Evolutionary conservation across 1,139 yeast genomes (phyloP), one percentile per base, ranked within the genome.

Genomic region (Protomyces gravidus): DNA sequence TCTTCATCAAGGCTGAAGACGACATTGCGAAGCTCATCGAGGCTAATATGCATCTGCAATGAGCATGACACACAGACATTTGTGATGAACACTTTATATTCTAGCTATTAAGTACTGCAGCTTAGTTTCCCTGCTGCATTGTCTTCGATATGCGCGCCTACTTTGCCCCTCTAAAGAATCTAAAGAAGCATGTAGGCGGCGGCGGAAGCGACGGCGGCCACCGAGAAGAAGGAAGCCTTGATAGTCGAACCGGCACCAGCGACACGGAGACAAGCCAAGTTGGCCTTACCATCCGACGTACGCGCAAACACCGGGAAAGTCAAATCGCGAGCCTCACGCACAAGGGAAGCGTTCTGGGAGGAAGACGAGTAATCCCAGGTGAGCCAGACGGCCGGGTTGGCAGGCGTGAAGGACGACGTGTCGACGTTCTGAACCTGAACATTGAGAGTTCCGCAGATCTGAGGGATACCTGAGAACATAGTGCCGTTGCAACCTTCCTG

Each of bases 381-480:
- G 39, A 53, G 28, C 58, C 58, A 53, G 51, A 53, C 58, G 19
- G 58, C 58, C n/a, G 58, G 58, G 51, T 53, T 53, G 47, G 58
- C 46, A n/a, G 58, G 58, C n/a, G 51, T 46, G 40, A 53, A 53
- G 26, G 46, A 15, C 15, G 51, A 27, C 27, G 45, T 33, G 39
- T 17, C 5, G 39, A 53, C 51, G 15, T 47, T 19, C 51, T 25
- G 23, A n/a, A 53, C 58, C 36, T 53, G 46, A 42, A 53, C 58
- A n/a, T 53, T 53, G 58, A 53, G 58, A 9, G 58, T 53, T 13
- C 58, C 58, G 21, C 58, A 53, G 17, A 49, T 30, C n/a, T 50
- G 45, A 13, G 58, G 58, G n/a, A 53, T 45, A 2, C 58, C 58
- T 2, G 58, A 53, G 47, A 53, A 53, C 58, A 53, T 53, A 51